A percentile compares a stretch with the other conserved stretches of the same genome.
phyloP scores from a whole-genome alignment of 2,329 filamentous ascomycete genomes.

The Bipolaris zeicola region DNA sequence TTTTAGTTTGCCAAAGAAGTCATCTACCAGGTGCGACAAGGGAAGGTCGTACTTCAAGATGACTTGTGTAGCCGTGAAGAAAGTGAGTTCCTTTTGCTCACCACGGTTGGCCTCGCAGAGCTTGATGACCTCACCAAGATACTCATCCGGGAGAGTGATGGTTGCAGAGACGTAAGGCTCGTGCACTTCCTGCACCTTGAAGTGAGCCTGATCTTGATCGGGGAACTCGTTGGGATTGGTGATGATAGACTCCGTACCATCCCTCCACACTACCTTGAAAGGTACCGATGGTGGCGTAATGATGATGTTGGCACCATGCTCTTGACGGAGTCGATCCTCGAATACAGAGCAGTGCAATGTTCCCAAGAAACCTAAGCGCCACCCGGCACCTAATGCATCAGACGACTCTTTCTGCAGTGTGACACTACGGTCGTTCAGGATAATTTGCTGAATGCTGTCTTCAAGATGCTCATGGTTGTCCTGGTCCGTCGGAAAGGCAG shows the following conservation, averaged over 20 bases:
- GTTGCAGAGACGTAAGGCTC: slow-evolving; percentile 82
- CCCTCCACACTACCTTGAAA: slow-evolving; percentile 79
- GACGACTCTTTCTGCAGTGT: slow-evolving; percentile 93
- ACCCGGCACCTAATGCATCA: slow-evolving; percentile 90
- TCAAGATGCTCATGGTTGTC: slow-evolving; percentile 84
- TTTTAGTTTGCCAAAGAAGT: slow-evolving; percentile 97
- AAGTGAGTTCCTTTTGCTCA: slow-evolving; percentile 83
- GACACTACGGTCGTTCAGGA: slow-evolving; percentile 93
- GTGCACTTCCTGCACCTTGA: slow-evolving; percentile 65
- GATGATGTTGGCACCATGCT: slow-evolving; percentile 93
- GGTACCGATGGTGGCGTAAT: slow-evolving; percentile 96
- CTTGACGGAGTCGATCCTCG: slow-evolving; percentile 90
- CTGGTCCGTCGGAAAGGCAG: slow-evolving; percentile 92
- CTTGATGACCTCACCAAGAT: slow-evolving; percentile 92
- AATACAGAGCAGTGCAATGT: slow-evolving; percentile 99
- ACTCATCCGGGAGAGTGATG: slow-evolving; percentile 90
- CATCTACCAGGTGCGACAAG: slow-evolving; percentile 87
- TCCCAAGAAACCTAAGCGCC: slow-evolving; percentile 93
- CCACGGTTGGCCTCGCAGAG: slow-evolving; percentile 90
- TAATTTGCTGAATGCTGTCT: slow-evolving; percentile 91
- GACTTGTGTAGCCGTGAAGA: slow-evolving; percentile 90
- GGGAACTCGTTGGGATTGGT: slow-evolving; percentile 90
- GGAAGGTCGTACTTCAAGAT: slow-evolving; percentile 93
- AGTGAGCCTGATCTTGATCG: slow-evolving; percentile 65
- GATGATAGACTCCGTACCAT: slow-evolving; percentile 78